Base-by-base conservation (phyloP, 2,329 filamentous ascomycete genomes). In the Aspergillus ochraceoroseus region DNA sequence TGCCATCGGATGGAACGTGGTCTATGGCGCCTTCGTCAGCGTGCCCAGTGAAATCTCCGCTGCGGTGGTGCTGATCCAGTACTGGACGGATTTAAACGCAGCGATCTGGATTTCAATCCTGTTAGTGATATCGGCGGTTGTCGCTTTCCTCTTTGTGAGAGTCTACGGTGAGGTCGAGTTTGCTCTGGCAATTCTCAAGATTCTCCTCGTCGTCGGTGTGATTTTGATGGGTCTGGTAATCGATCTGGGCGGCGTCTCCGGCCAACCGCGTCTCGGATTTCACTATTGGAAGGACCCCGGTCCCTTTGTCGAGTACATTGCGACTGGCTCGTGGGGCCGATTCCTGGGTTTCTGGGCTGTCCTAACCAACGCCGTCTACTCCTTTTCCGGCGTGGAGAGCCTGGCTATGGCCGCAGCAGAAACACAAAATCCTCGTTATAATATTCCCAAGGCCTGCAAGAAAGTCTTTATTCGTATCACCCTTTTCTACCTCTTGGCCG, bases 261-360 rank as follows among this genome's bases (percentile, higher is more conserved):
- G 76, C 3, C 73, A 72, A 0, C 70, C 75, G 13, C 67, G 75
- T 3, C 71, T 80, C 36, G 83, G 83, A 2, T 86, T 86, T 59
- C 63, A 70, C 26, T 85, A 84, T 62, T 88, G 83, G 84, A 75
- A 64, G 14, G 62, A 79, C 20, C 83, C 83, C 0, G 82, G 80
- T 1, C 78, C 81, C 0, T 82, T 84, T 51, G 78, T 81, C 22
- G 76, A 82, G 52, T 77, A 82, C 54, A 74, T 84, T n/a, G 70
- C 71, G 2, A 67, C 65, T 0, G 79, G 77, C 1, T 51, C 56
- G 3, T 77, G 71, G 66, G 82, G 82, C 9, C 68, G 71, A 9
- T 86, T 87, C 54, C 69, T 85, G 3, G 77, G 75, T 11, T 77
- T 77, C 48, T 81, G 70, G 64, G 63, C 60, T 19, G 70, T 69